These are phyloP conservation scores for Carex sylvatica DNA, from an alignment of 202 grass and related monocot genomes.

Conservation along the genomic window DNA sequence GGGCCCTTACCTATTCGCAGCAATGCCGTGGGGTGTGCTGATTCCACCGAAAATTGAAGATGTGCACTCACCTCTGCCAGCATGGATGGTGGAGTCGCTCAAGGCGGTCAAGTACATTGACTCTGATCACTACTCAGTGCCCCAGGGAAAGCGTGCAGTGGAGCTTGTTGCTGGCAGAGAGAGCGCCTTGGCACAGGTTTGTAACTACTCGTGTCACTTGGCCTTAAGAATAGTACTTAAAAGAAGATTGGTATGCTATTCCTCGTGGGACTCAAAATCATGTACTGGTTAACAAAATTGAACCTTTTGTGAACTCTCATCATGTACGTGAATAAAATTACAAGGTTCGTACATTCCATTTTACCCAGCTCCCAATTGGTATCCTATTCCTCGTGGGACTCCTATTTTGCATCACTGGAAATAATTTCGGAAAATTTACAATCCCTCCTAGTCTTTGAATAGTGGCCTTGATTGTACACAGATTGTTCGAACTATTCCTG, in stretches of 20 bases:
- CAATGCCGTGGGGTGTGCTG: conserved; percentile 43
- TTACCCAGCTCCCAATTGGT: too few relatives aligned
- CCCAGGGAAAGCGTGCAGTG: conserved; percentile 51
- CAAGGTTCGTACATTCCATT: too few relatives aligned
- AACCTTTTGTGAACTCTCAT: too few relatives aligned
- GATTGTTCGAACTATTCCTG: conserved; percentile 61
- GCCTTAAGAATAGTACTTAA: background rate
- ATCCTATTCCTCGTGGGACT: background rate
- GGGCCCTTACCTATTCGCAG: conserved; percentile 54
- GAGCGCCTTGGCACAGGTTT: conserved; percentile 60
- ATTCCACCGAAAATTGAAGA: conserved; percentile 61
- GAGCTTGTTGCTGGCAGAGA: conserved; percentile 77
- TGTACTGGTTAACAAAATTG: too few relatives aligned
- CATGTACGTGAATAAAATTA: too few relatives aligned
- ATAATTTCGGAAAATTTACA: background rate
- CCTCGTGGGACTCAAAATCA: too few relatives aligned
- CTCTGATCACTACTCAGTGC: conserved; percentile 61
- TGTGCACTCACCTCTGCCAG: conserved; percentile 53
- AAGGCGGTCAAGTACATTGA: conserved; percentile 86
- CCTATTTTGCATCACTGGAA: background rate
- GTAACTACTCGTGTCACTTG: background rate
- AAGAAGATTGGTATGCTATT: background rate
- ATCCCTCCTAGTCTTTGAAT: background rate
- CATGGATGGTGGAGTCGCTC: conserved; percentile 68
- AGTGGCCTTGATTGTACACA: conserved; percentile 21